These are phyloP conservation scores for Ganoderma meredithae DNA, from an alignment of 1,284 basidiomycete species.

Conservation along the genomic window DNA sequence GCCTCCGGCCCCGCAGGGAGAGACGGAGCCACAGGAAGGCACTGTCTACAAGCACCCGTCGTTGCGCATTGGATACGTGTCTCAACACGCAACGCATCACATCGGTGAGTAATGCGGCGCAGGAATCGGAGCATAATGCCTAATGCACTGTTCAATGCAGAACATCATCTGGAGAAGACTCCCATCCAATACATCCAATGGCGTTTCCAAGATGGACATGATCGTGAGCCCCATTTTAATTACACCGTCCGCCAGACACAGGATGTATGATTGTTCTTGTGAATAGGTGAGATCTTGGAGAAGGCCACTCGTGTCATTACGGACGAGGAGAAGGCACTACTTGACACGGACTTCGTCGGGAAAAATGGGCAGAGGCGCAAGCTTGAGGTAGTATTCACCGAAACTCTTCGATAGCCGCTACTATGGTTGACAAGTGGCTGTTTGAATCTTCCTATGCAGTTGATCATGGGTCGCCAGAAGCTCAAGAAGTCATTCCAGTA, in stretches of 20 bases:
- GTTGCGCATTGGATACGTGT: slow-evolving; percentile 96
- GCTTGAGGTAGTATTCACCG: slow-evolving; percentile 71
- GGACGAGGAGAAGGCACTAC: slow-evolving; percentile 83
- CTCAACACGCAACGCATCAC: slow-evolving; percentile 97
- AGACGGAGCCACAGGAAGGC: slow-evolving; percentile 93
- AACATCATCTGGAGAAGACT: slow-evolving; percentile 94
- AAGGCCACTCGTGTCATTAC: slow-evolving; percentile 92
- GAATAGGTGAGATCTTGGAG: slow-evolving; percentile 84
- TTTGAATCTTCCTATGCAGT: slow-evolving; percentile 47
- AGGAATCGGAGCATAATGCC: slow-evolving; percentile 10
- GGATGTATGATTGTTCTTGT: slow-evolving; percentile 8
- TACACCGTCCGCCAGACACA: slow-evolving; percentile 14
- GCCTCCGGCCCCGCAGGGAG: slow-evolving; percentile 66
- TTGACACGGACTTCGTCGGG: slow-evolving; percentile 92
- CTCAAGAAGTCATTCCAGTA: slow-evolving; percentile 96
- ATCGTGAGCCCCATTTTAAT: slow-evolving; percentile 67
- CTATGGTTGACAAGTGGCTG: slow-evolving; percentile 9
- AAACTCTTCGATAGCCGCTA: slow-evolving; percentile 1
- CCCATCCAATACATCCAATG: slow-evolving; percentile 97
- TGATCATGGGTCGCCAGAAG: slow-evolving; percentile 97
- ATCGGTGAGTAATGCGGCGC: slow-evolving; percentile 59
- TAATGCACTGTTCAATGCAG: slow-evolving; percentile 47
- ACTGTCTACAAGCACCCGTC: slow-evolving; percentile 96
- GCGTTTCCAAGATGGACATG: slow-evolving; percentile 99
- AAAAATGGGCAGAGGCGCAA: slow-evolving; percentile 93